phyloP scores from a whole-genome alignment of 2,329 filamentous ascomycete genomes.

The Neofusicoccum laricinum region DNA sequence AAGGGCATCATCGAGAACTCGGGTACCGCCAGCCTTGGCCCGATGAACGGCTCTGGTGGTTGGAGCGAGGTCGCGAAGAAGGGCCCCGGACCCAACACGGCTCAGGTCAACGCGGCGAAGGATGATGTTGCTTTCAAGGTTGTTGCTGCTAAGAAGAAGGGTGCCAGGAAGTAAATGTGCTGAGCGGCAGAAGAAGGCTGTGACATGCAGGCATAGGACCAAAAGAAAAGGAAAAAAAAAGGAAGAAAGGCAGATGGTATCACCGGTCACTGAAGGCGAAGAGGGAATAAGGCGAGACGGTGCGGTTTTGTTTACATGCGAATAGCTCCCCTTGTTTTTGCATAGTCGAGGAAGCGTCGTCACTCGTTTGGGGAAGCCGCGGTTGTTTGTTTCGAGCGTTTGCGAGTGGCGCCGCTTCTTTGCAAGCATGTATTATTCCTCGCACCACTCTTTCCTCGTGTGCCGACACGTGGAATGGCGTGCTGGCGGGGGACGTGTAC shows the following conservation, averaged over 20 bases:
- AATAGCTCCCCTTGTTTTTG: not conserved
- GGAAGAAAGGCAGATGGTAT: not conserved
- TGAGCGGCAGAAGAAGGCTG: not conserved
- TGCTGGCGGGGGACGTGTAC: not conserved
- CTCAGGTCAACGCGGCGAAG: slow-evolving; percentile 25
- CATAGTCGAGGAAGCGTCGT: not conserved
- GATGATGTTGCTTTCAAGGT: slow-evolving; percentile 76
- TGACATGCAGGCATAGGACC: too few species aligned
- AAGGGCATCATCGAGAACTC: slow-evolving; percentile 81
- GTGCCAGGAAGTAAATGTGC: slow-evolving; percentile 37
- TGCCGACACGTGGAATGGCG: not conserved
- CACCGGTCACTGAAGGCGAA: not conserved
- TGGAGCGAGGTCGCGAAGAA: slow-evolving; percentile 99
- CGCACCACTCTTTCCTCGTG: not conserved
- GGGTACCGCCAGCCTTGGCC: slow-evolving; percentile 53
- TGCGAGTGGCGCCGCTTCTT: not conserved
- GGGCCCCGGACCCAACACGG: slow-evolving; percentile 49
- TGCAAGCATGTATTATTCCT: not conserved
- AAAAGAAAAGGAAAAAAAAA: not conserved
- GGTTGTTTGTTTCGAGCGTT: not conserved
- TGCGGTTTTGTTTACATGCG: not conserved
- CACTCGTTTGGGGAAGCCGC: not conserved
- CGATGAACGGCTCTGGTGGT: slow-evolving; percentile 56
- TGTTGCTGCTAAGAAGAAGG: slow-evolving; percentile 89
- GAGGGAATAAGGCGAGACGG: not conserved